Evolutionary conservation across 2,329 filamentous ascomycete species (phyloP), one percentile per base, ranked within the genome.

Genomic region (Camptophora hylomeconis): DNA sequence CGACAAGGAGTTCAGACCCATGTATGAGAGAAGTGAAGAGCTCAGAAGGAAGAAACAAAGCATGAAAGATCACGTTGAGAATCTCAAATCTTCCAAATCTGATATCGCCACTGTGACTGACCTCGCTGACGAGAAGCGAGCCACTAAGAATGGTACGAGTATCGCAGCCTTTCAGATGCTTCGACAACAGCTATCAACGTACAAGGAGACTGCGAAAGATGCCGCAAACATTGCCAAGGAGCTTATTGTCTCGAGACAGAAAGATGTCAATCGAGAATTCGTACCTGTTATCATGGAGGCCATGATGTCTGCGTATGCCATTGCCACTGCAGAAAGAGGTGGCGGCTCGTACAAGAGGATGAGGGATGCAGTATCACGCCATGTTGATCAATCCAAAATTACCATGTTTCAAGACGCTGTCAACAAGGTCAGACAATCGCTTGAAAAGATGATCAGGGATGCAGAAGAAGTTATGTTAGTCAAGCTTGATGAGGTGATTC

Each of bases 221-320:
- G 33, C 64, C 1, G 49, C 50, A 3, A 35, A 31, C 0, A 36
- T 36, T 3, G 47, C 64, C 22, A 37, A 50, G 1, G 40, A 40
- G 1, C 37, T 39, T 2, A 57, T 72, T 37, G 63, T 51, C 1
- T 49, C 54, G 5, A 35, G 51, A 3, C 67, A 72, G 40, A 57
- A 63, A 14, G 61, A 69, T 3, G 61, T 62, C n/a, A 73, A 61
- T 39, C 63, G 69, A 4, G 52, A 63, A 20, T 70, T 74, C 32
- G 57, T 55, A 0, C 67, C 66, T 0, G 52, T 54, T 2, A 60
- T 75, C 29, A 45, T 50, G 3, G 24, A 40, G 1, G 48, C 46
- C 18, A 70, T 75, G 61, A 36, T 39, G 2, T 34, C 47, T 2
- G 60, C 54, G 0, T 75, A 75, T 42, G 33, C 51, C 0, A 26